A percentile compares a stretch with the other conserved stretches of the same genome.
Conservation (phyloP, 1,139 yeast species). For the Debaryomyces coudertii region DNA sequence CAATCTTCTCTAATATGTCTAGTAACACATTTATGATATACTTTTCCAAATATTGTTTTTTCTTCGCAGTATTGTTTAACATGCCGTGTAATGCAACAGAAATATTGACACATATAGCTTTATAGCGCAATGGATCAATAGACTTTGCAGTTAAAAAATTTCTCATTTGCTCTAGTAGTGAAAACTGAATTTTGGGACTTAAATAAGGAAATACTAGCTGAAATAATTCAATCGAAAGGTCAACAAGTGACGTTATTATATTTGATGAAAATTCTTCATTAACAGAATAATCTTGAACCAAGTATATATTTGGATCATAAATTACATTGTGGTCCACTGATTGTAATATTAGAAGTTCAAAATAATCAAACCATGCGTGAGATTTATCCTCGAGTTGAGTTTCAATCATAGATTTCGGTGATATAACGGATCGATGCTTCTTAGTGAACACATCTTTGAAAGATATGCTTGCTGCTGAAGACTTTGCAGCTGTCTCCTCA, state of each 20-base stretch:
- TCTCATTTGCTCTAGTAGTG: conserved; percentile 79
- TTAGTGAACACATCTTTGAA: conserved; percentile 21
- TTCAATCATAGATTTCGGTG: conserved; percentile 3
- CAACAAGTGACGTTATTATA: conserved; percentile 62
- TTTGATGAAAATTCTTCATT: conserved; percentile 30
- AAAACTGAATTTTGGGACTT: conserved; percentile 81
- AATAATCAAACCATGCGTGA: conserved; percentile 36
- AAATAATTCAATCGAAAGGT: conserved; percentile 76
- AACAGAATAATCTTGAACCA: conserved; percentile 32
- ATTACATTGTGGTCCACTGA: conserved; percentile 34
- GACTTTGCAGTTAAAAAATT: conserved; percentile 44
- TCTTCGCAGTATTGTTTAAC: conserved; percentile 37
- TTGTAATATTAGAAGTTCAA: conserved; percentile 31
- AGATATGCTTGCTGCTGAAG: conserved; percentile 13
- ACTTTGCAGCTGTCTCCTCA: conserved; percentile 10
- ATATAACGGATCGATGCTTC: background rate
- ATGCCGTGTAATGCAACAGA: conserved; percentile 67
- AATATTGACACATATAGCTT: conserved; percentile 63
- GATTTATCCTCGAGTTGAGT: conserved; percentile 11
- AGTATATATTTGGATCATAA: conserved; percentile 38
- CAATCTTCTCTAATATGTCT: conserved; percentile 59
- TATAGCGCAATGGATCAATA: conserved; percentile 35
- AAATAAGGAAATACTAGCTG: conserved; percentile 71
- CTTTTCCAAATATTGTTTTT: conserved; percentile 36
- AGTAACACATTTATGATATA: conserved; percentile 53